These are phyloP conservation scores for Claviceps quebecensis DNA, from an alignment of 2,329 filamentous ascomycete genomes.

Conservation along the genomic window DNA sequence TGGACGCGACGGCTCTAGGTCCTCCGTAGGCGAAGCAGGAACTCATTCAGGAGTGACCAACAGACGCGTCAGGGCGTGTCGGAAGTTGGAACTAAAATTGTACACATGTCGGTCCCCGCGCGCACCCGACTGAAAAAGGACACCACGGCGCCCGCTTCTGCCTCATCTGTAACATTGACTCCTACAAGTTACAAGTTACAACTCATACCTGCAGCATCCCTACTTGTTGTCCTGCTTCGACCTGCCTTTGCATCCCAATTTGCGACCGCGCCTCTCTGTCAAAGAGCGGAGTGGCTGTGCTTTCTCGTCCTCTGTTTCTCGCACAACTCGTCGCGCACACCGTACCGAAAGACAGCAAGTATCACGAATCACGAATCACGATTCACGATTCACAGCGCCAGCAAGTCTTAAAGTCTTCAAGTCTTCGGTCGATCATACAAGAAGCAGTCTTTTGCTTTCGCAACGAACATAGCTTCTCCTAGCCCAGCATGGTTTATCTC, in stretches of 20 bases:
- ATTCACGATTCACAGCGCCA: not conserved
- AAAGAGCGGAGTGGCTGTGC: not conserved
- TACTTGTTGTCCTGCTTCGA: not conserved
- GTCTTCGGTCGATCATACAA: not conserved
- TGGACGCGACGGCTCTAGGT: too few species aligned
- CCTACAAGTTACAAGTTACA: not conserved
- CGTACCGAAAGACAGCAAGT: not conserved
- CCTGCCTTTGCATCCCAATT: not conserved
- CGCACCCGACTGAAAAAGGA: not conserved
- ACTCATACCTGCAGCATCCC: not conserved
- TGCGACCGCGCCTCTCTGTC: not conserved
- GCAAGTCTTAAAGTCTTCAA: not conserved
- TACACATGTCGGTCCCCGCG: not conserved
- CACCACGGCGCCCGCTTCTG: not conserved
- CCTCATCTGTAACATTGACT: not conserved
- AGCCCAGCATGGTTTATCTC: slow-evolving; percentile 70
- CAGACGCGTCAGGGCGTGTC: too few species aligned
- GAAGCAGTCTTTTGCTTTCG: not conserved
- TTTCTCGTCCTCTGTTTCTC: not conserved
- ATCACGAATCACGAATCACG: not conserved
- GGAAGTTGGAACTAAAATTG: not conserved
- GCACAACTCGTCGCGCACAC: not conserved
- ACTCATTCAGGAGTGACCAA: not conserved
- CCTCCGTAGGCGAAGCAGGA: not conserved
- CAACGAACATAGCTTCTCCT: not conserved